A percentile compares a stretch with the other conserved stretches of the same genome.
phyloP scores from a whole-genome alignment of 345 rosid genomes.

The Schrenkiella parvula region DNA sequence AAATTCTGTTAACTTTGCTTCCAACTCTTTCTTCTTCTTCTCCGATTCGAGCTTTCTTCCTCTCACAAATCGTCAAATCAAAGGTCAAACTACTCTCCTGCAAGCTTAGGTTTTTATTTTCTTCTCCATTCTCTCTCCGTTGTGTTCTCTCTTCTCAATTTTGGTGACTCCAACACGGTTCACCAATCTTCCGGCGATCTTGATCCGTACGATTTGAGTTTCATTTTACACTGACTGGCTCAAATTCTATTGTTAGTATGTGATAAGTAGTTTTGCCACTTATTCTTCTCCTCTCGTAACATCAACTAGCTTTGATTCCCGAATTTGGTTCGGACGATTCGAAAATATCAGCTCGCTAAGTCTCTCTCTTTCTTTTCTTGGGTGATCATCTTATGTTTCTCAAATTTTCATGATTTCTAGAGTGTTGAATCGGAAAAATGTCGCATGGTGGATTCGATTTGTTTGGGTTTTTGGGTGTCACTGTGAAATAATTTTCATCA shows the following conservation, averaged over 20 bases:
- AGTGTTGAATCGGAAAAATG: conserved; percentile 22
- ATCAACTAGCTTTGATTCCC: neutral
- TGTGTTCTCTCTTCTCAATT: neutral
- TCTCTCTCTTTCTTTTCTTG: neutral
- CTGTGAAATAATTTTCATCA: no score
- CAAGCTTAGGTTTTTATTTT: neutral
- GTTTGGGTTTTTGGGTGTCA: no score
- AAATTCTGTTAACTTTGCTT: no score
- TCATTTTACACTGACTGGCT: neutral
- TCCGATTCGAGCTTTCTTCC: conserved; percentile 12
- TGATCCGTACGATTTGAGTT: neutral
- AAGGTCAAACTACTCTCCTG: neutral
- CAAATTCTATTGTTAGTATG: no score
- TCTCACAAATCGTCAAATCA: conserved; percentile 3
- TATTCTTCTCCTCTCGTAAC: neutral
- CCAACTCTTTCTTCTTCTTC: conserved; percentile 4
- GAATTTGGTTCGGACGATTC: neutral
- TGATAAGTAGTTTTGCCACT: neutral
- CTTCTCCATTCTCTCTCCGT: neutral
- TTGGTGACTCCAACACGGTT: no score
- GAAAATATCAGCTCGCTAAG: neutral
- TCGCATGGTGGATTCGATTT: neutral
- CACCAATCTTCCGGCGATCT: neutral
- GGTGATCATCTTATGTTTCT: neutral
- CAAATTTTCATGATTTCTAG: neutral